Conservation (phyloP, 1,284 basidiomycete species). For the Ustilago loliicola region DNA sequence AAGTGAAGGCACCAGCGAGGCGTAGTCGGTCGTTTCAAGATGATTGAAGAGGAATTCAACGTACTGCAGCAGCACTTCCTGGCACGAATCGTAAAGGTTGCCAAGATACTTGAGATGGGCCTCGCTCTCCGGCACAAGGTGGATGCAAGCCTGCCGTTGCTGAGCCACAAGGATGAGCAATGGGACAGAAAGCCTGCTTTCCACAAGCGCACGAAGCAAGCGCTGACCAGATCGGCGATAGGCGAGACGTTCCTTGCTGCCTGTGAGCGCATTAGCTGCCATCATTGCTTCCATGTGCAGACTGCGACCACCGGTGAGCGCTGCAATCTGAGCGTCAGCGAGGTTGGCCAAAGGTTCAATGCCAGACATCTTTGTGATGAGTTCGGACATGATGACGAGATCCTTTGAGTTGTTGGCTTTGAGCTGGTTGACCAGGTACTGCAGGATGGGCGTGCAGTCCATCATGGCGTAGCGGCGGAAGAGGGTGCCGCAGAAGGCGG, state of each 20-base stretch:
- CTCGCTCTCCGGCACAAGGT: conserved; percentile 61
- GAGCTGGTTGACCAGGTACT: conserved; percentile 91
- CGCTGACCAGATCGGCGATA: conserved; percentile 58
- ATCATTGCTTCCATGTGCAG: conserved; percentile 83
- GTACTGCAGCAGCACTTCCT: conserved; percentile 67
- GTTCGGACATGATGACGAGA: conserved; percentile 88
- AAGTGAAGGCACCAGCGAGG: conserved; percentile 56
- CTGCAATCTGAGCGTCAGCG: conserved; percentile 86
- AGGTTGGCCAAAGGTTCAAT: conserved; percentile 79
- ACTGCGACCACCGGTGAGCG: conserved; percentile 89
- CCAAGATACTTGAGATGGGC: conserved; percentile 67
- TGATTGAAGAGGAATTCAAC: conserved; percentile 66
- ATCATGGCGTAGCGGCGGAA: conserved; percentile 83
- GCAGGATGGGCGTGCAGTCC: conserved; percentile 85
- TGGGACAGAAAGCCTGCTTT: conserved; percentile 60
- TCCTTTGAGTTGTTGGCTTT: conserved; percentile 80
- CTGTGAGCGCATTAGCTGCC: conserved; percentile 66
- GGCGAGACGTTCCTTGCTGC: conserved; percentile 52
- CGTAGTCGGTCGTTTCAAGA: conserved; percentile 56
- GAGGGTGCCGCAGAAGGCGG: conserved; percentile 91
- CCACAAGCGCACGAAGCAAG: conserved; percentile 49
- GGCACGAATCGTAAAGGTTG: conserved; percentile 67
- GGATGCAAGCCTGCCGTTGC: conserved; percentile 66
- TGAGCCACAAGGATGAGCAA: conserved; percentile 67
- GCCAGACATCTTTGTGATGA: conserved; percentile 95